Percentiles rank a stretch among this genome's conserved stretches.
Evolutionary conservation across 139 green algal genomes (phyloP).

Genomic region (Chlamydomonas urium): DNA sequence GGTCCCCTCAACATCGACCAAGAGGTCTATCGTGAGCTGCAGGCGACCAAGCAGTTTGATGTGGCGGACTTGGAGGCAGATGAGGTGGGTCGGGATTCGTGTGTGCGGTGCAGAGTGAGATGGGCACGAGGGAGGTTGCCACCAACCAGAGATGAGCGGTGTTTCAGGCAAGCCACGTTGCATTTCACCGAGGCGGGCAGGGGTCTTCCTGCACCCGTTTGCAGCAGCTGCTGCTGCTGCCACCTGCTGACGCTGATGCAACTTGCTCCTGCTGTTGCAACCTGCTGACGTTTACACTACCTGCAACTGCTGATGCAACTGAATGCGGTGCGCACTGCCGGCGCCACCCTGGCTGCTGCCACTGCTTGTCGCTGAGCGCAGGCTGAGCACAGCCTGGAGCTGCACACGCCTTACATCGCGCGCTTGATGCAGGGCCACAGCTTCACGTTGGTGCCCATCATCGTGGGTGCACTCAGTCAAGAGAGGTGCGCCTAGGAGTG

Average conservation of each 20-base stretch:
- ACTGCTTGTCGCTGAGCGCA: conserved; percentile 16
- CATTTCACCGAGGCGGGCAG: too few species aligned
- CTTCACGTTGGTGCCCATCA: conserved; percentile 89
- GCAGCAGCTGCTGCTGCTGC: too few species aligned
- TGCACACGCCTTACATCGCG: conserved; percentile 90
- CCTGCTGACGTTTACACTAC: too few species aligned
- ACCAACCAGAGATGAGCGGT: too few species aligned
- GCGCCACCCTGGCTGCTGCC: neutral
- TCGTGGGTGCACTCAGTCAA: conserved; percentile 78
- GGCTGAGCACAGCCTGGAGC: conserved; percentile 93
- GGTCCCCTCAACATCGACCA: conserved; percentile 69
- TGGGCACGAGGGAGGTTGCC: too few species aligned
- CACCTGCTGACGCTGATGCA: too few species aligned
- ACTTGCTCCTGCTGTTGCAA: too few species aligned
- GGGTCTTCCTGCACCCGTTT: too few species aligned
- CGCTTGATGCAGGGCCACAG: conserved; percentile 43
- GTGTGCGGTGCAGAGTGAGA: too few species aligned
- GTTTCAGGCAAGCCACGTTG: too few species aligned
- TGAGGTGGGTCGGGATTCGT: conserved; percentile 67
- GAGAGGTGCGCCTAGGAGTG: conserved; percentile 41
- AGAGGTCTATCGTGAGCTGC: conserved; percentile 71
- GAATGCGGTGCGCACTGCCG: too few species aligned
- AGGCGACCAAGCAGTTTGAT: conserved; percentile 71
- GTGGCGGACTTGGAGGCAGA: conserved; percentile 70
- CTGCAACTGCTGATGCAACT: too few species aligned